Evolutionary conservation across 805 yeast genomes (phyloP).

Genomic region (Lipomyces mesembrius): DNA sequence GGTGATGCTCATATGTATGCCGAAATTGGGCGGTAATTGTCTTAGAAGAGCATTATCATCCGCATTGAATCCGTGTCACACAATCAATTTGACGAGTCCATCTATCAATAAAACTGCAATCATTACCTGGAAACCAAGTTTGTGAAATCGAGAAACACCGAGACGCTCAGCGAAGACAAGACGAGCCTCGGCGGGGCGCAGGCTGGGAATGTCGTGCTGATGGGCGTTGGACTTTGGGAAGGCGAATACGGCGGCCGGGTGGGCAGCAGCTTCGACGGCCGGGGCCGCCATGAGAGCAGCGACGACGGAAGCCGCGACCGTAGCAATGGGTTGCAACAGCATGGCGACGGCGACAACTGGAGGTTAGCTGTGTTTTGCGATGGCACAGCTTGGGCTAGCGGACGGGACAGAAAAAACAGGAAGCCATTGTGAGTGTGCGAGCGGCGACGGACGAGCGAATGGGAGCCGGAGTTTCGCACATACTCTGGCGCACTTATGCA

Average conservation of each 20-base stretch:
- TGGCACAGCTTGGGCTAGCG: not conserved
- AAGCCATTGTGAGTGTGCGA: not conserved
- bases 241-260: conserved; percentile 37
- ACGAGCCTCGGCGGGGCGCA: conserved; percentile 63
- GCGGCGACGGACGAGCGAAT: conserved; percentile 8
- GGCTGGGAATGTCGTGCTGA: conserved; percentile 34
- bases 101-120: not conserved
- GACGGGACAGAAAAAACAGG: conserved; percentile 1
- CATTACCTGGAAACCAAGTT: conserved; percentile 36
- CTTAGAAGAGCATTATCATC: not conserved
- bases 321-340: conserved; percentile 33
- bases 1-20: not conserved
- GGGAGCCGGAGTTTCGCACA: conserved; percentile 4
- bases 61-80: not conserved
- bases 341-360: conserved; percentile 14
- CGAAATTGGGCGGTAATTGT: not conserved
- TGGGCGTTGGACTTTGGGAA: conserved; percentile 32
- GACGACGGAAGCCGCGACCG: conserved; percentile 32
- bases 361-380: not conserved
- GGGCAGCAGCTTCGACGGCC: conserved; percentile 34
- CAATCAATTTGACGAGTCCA: not conserved
- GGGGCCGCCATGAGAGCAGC: conserved; percentile 28
- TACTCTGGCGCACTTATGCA: conserved; percentile 13
- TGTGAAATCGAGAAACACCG: conserved; percentile 39
- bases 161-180: conserved; percentile 57